These are phyloP conservation scores for Fusarium illudens DNA, from an alignment of 2,329 filamentous ascomycete genomes.

Conservation along the genomic window DNA sequence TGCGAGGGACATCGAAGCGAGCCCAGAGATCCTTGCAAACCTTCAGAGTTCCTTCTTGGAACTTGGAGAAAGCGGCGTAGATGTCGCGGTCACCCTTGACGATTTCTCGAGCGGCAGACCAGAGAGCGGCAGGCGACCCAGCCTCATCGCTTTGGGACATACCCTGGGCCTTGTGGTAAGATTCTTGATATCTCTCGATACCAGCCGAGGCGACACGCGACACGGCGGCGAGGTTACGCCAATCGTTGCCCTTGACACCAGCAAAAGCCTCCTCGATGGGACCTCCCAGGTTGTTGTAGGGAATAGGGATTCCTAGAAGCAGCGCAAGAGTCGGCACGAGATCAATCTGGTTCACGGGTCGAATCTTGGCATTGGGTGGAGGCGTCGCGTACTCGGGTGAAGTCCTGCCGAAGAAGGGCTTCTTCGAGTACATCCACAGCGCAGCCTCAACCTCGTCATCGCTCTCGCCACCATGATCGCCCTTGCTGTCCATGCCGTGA, in stretches of 20 bases:
- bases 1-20: conserved; percentile 86
- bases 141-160: conserved; percentile 66
- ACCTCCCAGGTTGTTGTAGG: conserved; percentile 92
- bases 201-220: conserved; percentile 82
- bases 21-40: conserved; percentile 91
- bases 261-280: conserved; percentile 95
- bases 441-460: conserved; percentile 95
- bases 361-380: conserved; percentile 77
- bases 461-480: conserved; percentile 97
- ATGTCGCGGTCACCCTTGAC: conserved; percentile 52
- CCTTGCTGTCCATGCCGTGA: conserved; percentile 97
- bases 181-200: conserved; percentile 86
- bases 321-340: conserved; percentile 91
- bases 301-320: conserved; percentile 88
- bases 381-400: conserved; percentile 65
- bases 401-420: conserved; percentile 81
- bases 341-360: conserved; percentile 87
- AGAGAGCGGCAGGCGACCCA: conserved; percentile 52
- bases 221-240: conserved; percentile 79
- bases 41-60: conserved; percentile 79
- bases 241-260: conserved; percentile 72
- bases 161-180: conserved; percentile 79
- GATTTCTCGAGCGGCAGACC: conserved; percentile 57
- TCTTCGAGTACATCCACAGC: conserved; percentile 98
- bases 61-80: conserved; percentile 71